Percentiles rank a stretch among this genome's conserved stretches.
Evolutionary conservation across 257 asterid genomes (phyloP).

Genomic region (Solanum dulcamara): DNA sequence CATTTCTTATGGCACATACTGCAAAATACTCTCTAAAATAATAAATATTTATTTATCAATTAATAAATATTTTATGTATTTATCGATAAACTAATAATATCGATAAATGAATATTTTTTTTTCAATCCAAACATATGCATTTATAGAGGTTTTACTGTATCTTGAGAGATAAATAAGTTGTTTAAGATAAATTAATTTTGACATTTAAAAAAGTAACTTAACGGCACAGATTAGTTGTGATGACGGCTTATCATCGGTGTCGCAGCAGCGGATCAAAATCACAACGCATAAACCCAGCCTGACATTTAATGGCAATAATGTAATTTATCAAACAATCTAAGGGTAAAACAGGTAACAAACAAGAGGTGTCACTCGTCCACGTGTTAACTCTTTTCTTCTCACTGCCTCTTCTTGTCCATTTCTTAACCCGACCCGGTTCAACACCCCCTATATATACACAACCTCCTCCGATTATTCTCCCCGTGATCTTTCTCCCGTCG

Average conservation of each 20-base stretch:
- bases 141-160: too few relatives aligned
- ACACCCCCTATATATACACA: neutral
- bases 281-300: neutral
- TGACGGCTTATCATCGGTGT: neutral
- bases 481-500: neutral
- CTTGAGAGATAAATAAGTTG: too few relatives aligned
- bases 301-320: neutral
- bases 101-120: too few relatives aligned
- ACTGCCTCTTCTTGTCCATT: neutral
- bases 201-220: neutral
- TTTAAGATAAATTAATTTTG: neutral
- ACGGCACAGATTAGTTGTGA: neutral
- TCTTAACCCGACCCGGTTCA: neutral
- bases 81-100: too few relatives aligned
- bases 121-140: too few relatives aligned
- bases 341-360: neutral
- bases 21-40: too few relatives aligned
- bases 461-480: neutral
- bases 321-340: neutral
- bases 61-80: too few relatives aligned
- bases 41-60: too few relatives aligned
- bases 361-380: neutral
- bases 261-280: neutral
- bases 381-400: neutral
- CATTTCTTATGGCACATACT: too few relatives aligned